A percentile compares a stretch with the other conserved stretches of the same genome.
Evolutionary conservation across 2,329 filamentous ascomycete genomes (phyloP).

Genomic region (Cladophialophora psammophila): DNA sequence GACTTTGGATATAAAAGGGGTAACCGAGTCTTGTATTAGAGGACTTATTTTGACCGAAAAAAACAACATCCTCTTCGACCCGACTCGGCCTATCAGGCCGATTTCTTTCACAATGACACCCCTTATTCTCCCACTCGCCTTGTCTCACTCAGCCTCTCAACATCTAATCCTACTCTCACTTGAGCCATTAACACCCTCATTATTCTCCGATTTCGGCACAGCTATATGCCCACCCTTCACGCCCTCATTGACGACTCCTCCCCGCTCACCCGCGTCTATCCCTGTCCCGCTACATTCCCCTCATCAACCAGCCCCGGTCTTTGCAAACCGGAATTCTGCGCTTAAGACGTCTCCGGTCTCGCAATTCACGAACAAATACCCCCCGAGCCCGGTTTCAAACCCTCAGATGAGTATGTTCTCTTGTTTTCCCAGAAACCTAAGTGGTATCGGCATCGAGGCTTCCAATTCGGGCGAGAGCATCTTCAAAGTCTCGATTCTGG

Average conservation of each 20-base stretch:
- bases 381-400: constrained; percentile 51
- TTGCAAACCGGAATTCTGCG: constrained; percentile 85
- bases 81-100: not conserved
- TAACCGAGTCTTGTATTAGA: not conserved
- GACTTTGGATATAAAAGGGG: not conserved
- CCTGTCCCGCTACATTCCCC: constrained; percentile 33
- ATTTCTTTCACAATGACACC: constrained; percentile 20
- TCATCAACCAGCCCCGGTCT: constrained; percentile 60
- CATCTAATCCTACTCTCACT: constrained; percentile 57
- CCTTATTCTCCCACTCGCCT: constrained; percentile 19
- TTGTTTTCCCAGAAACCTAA: constrained; percentile 71
- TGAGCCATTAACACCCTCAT: constrained; percentile 69
- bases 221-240: constrained; percentile 77
- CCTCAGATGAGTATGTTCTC: constrained; percentile 88
- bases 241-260: constrained; percentile 56
- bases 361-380: constrained; percentile 75
- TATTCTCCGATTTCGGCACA: constrained; percentile 82
- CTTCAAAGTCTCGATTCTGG: constrained; percentile 77
- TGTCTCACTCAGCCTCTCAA: not conserved
- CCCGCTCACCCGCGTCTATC: constrained; percentile 45
- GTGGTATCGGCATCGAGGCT: constrained; percentile 30
- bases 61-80: not conserved
- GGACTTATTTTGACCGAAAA: not conserved
- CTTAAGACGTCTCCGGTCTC: constrained; percentile 86
- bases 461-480: constrained; percentile 40